Evolutionary conservation across 2,329 filamentous ascomycete species (phyloP).

Genomic region (Xylariomycetidae sp.): DNA sequence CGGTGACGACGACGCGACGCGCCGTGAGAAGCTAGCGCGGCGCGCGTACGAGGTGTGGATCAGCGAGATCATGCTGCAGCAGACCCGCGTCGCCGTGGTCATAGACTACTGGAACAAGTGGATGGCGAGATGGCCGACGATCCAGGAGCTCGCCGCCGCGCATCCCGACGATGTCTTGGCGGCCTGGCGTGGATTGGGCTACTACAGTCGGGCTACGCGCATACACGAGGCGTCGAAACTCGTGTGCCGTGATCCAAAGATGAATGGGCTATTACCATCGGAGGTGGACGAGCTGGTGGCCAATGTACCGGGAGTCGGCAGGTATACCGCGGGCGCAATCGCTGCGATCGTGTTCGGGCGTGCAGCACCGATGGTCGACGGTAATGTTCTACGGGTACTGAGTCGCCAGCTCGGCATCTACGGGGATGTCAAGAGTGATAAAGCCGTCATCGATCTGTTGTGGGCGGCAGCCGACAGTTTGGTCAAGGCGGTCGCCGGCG

Average conservation of each 20-base stretch:
- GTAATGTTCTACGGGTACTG: slow-evolving; percentile 58
- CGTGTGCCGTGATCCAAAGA: slow-evolving; percentile 37
- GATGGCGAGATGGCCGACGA: slow-evolving; percentile 57
- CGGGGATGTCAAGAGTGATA: slow-evolving; percentile 53
- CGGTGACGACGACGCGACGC: slow-evolving; percentile 23
- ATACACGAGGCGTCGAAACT: slow-evolving; percentile 53
- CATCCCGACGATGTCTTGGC: slow-evolving; percentile 50
- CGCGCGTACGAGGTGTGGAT: slow-evolving; percentile 65
- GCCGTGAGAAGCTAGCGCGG: slow-evolving; percentile 40
- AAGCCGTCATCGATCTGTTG: slow-evolving; percentile 44
- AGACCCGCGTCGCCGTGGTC: slow-evolving; percentile 58
- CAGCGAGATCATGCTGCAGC: slow-evolving; percentile 63
- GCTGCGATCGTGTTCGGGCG: slow-evolving; percentile 58
- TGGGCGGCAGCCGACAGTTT: slow-evolving; percentile 56
- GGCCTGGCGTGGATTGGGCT: slow-evolving; percentile 58
- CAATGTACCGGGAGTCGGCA: slow-evolving; percentile 54
- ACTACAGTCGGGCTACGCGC: slow-evolving; percentile 59
- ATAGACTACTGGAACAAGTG: slow-evolving; percentile 60
- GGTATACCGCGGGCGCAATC: slow-evolving; percentile 60
- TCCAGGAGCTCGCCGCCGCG: slow-evolving; percentile 51
- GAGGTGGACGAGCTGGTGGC: slow-evolving; percentile 40
- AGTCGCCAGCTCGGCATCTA: slow-evolving; percentile 56
- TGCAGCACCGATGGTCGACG: slow-evolving; percentile 57
- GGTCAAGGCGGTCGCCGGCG: slow-evolving; percentile 45
- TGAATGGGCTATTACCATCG: slow-evolving; percentile 46